Base-by-base conservation (phyloP, 192 early-diverging fungal species). In the Entomortierella lignicola region DNA sequence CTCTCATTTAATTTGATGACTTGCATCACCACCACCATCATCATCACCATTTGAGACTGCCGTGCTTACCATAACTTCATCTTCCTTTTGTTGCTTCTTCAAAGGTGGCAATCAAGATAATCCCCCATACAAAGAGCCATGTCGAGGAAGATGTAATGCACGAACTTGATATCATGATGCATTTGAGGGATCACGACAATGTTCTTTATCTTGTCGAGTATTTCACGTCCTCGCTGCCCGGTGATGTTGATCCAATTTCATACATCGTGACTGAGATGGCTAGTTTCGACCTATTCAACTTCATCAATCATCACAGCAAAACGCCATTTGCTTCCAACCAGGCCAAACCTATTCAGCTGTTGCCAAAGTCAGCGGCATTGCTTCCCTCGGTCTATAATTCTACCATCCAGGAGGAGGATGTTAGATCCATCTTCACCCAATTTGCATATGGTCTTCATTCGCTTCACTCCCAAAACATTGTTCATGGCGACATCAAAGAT, bases 211-310 rank as follows among this genome's bases (percentile, higher is more conserved):
- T 63, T 34, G 8, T 58, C 2, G 70, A 72, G 10, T 47, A 72
- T 20, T 72, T 72, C 47, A 63, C 70, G 20, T 72, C 70, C 17
- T 72, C 70, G 13, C 61, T 72, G 41, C 64, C 63, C 21, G 70
- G 70, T 21, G 70, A 72, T 26, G 31, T 72, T 41, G 70, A 72
- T 25, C 70, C 70, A 2, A 72, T 72, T 18, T 64, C 60, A 1
- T 72, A 72, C 34, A 63, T 72, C 43, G 70, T 72, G 25, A 64
- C 70, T 2, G 70, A 72, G 47, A 56, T 64, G 61, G 70, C 54
- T 13, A 53, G 61, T 4, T 64, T 42, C 13, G 63, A 60, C 4
- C 61, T 72, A 53, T 72, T 72, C 58, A 61, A 72, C 25, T 72
- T 63, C 30, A 72, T 72, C 20, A 61, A 72, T 29, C 54, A 58